Evolutionary conservation across 495 filamentous ascomycete genomes (phyloP).

Genomic region (Penicillium crystallinum): DNA sequence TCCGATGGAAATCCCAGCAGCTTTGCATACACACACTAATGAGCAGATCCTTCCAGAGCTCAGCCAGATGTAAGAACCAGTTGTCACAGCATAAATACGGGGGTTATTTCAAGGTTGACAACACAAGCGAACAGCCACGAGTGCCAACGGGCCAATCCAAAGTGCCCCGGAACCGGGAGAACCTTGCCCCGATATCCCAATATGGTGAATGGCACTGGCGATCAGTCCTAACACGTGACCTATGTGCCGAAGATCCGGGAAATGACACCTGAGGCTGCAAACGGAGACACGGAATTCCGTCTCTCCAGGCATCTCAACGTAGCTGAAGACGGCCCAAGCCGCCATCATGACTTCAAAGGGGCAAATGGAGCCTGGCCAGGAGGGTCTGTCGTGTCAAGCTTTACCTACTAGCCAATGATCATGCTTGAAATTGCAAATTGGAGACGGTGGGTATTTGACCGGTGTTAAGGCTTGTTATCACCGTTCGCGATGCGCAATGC

Average conservation of each 20-base stretch:
- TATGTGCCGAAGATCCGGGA: slow-evolving; percentile 3
- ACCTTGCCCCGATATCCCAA: neutral
- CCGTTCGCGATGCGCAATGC: neutral
- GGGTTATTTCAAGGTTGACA: neutral
- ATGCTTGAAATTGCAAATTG: neutral
- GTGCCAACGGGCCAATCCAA: neutral
- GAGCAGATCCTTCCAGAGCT: no score
- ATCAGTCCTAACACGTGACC: neutral
- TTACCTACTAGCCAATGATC: neutral
- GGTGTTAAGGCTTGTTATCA: slow-evolving; percentile 4
- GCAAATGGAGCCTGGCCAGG: neutral
- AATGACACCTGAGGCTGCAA: neutral
- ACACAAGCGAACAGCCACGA: neutral
- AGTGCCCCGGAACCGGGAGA: slow-evolving; percentile 1
- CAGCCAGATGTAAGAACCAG: no score
- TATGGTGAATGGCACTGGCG: neutral
- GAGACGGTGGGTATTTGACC: neutral
- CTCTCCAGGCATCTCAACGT: neutral
- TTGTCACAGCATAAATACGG: neutral
- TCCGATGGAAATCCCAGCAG: neutral
- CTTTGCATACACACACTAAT: no score
- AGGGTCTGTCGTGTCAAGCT: neutral
- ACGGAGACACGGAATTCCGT: neutral
- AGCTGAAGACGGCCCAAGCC: neutral
- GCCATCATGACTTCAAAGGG: neutral